Evolutionary conservation across 768 basidiomycete species (phyloP).

Genomic region (Leccinum barrowsii): DNA sequence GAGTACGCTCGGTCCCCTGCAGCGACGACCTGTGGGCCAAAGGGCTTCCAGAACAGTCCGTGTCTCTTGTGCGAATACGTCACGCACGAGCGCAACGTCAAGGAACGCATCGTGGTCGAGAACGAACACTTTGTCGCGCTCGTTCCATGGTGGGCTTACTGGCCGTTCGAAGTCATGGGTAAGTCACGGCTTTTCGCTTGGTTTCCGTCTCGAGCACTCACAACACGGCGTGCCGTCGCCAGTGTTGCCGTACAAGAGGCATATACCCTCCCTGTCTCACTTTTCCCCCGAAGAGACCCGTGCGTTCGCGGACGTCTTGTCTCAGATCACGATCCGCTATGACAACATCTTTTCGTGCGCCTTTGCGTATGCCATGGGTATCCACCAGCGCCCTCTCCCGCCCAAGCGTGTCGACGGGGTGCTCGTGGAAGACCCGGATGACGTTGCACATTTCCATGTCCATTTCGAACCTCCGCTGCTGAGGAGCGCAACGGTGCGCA

Average conservation of each 20-base stretch:
- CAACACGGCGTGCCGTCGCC: neutral
- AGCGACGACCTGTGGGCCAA: slow-evolving; percentile 44
- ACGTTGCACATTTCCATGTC: slow-evolving; percentile 77
- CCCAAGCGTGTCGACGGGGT: slow-evolving; percentile 26
- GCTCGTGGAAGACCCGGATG: slow-evolving; percentile 38
- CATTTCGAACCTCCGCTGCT: slow-evolving; percentile 86
- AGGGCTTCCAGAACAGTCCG: slow-evolving; percentile 52
- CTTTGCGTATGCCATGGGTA: slow-evolving; percentile 93
- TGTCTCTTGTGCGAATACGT: slow-evolving; percentile 83
- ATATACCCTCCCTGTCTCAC: slow-evolving; percentile 67
- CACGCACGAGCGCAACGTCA: slow-evolving; percentile 53
- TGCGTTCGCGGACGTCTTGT: slow-evolving; percentile 67
- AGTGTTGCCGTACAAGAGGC: slow-evolving; percentile 78
- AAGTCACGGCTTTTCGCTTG: slow-evolving; percentile 11
- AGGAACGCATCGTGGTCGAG: slow-evolving; percentile 62
- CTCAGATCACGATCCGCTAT: slow-evolving; percentile 60
- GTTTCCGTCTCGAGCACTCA: slow-evolving; percentile 1
- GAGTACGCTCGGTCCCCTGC: slow-evolving; percentile 40
- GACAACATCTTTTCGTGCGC: slow-evolving; percentile 82
- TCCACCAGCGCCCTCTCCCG: slow-evolving; percentile 79
- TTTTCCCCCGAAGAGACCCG: slow-evolving; percentile 58
- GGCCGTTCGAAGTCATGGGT: slow-evolving; percentile 88
- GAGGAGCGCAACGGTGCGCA: slow-evolving; percentile 76
- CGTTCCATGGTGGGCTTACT: slow-evolving; percentile 94
- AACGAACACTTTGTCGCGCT: slow-evolving; percentile 80